phyloP scores from a whole-genome alignment of 805 yeast species.

The Grigorovia jiainica region DNA sequence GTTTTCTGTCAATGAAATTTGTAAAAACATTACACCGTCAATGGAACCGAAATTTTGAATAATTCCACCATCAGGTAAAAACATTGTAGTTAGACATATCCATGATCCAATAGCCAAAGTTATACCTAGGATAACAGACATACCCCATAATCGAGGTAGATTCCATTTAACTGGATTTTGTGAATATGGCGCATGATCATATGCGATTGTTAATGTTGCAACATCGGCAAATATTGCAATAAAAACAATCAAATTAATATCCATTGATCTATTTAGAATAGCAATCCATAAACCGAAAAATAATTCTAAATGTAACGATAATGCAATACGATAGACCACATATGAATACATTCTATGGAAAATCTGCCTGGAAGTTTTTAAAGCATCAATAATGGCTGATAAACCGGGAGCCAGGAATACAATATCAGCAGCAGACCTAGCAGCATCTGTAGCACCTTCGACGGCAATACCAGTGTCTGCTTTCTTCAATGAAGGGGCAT shows the following conservation, averaged over 20 bases:
- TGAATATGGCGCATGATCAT: conserved; percentile 94
- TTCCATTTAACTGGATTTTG: conserved; percentile 94
- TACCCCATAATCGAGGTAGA: conserved; percentile 94
- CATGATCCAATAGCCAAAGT: conserved; percentile 87
- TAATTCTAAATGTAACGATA: conserved; percentile 88
- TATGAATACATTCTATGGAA: conserved; percentile 98
- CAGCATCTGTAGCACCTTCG: conserved; percentile 97
- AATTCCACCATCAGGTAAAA: conserved; percentile 84
- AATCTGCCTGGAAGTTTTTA: conserved; percentile 92
- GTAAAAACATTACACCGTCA: conserved; percentile 89
- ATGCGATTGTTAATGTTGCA: conserved; percentile 95
- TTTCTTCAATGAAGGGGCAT: conserved; percentile 95
- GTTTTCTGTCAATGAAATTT: conserved; percentile 91
- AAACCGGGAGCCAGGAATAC: conserved; percentile 94
- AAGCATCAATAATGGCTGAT: conserved; percentile 88
- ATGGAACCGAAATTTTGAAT: conserved; percentile 91
- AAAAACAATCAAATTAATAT: conserved; percentile 88
- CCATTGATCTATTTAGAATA: conserved; percentile 74
- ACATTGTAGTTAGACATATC: conserved; percentile 93
- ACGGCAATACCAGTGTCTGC: conserved; percentile 96
- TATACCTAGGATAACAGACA: conserved; percentile 79
- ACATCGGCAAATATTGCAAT: conserved; percentile 97
- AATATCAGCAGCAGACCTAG: conserved; percentile 94
- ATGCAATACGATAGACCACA: conserved; percentile 96
- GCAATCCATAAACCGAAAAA: conserved; percentile 97